Evolutionary conservation across 192 early-diverging fungal genomes (phyloP), one percentile per base, ranked within the genome.

Genomic region (Mortierella antarctica): DNA sequence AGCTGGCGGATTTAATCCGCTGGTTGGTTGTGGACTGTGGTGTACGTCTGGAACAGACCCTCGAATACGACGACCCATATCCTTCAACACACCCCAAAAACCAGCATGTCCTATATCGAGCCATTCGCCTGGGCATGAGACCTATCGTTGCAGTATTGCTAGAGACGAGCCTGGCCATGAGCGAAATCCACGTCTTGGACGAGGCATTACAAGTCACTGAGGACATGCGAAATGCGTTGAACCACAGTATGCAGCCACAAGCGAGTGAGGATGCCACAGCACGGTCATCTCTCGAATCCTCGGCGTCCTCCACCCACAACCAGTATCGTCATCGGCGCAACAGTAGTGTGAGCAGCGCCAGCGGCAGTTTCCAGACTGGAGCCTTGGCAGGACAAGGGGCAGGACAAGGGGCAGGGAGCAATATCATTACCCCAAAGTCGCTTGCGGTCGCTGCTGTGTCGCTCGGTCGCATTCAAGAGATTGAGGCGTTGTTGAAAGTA

Each of bases 1-100:
- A 71, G 49, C 54, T 80, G 20, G 65, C 77, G 6, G 77, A 80
- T 59, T 17, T 80, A 54, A 68, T 80, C 49, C 77, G 77, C 3
- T 80, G 77, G 77, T 42, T 80, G 41, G 68, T 72, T 47, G 65
- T 80, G 5, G 77, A 80, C 13, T 72, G 77, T 59, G 70, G 70
- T 2, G 77, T 68, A 2, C 46, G 64, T 11, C 42, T 80, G 53
- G 70, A 71, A n/a, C 47, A 55, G 9, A 72, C 56, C 31, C 59
- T 80, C 50, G 65, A 67, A 0, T 67, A 63, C 52, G 77, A 71
- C 3, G 77, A 80, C 49, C 70, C 65, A 2, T 80, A 72, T 15
- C 77, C 77, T 7, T 65, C 77, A 10, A 47, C 70, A 1, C 70
- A 72, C 21, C 77, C 77, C 49, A 80, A 72, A 65, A 80, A 80